A percentile compares a stretch with the other conserved stretches of the same genome.
Conservation (phyloP, 345 rosid genomes). For the Dipteronia dyeriana region DNA sequence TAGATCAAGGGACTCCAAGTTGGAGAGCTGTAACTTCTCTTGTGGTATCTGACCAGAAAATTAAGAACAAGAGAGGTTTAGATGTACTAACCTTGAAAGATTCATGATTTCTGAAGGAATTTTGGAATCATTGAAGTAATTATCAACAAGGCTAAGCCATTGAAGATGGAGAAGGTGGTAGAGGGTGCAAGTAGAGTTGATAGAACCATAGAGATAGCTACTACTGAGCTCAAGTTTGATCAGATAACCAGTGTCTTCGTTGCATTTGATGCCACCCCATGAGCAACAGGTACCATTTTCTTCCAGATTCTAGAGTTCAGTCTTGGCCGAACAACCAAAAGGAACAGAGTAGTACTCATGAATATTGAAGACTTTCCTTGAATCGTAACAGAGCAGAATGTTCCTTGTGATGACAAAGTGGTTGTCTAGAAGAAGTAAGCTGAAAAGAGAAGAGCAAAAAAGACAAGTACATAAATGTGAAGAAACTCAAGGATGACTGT, state of each 20-base stretch:
- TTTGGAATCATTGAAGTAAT: too few species aligned
- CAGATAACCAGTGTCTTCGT: slow-evolving; percentile 9
- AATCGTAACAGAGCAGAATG: slow-evolving; percentile 23
- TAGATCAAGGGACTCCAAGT: slow-evolving; percentile 15
- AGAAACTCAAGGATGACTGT: not conserved
- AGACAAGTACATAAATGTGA: not conserved
- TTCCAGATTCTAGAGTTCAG: not conserved
- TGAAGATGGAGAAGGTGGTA: slow-evolving; percentile 22
- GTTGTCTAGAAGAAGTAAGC: not conserved
- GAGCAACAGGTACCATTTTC: slow-evolving; percentile 24
- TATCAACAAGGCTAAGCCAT: slow-evolving; percentile 21
- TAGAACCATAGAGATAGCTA: slow-evolving; percentile 20
- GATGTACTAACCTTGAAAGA: slow-evolving; percentile 11
- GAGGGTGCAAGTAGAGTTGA: slow-evolving; percentile 25
- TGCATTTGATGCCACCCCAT: slow-evolving; percentile 27
- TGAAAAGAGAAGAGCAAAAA: not conserved
- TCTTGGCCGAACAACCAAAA: too few species aligned
- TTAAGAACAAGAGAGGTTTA: slow-evolving; percentile 10
- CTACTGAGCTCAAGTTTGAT: slow-evolving; percentile 17
- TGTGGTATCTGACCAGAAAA: slow-evolving; percentile 18
- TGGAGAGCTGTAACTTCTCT: slow-evolving; percentile 4
- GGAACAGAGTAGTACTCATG: not conserved
- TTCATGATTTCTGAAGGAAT: slow-evolving; percentile 17
- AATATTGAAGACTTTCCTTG: slow-evolving; percentile 27
- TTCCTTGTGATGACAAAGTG: slow-evolving; percentile 7